These are phyloP conservation scores for Grammothele lineata DNA, from an alignment of 768 basidiomycete genomes.

Conservation along the genomic window DNA sequence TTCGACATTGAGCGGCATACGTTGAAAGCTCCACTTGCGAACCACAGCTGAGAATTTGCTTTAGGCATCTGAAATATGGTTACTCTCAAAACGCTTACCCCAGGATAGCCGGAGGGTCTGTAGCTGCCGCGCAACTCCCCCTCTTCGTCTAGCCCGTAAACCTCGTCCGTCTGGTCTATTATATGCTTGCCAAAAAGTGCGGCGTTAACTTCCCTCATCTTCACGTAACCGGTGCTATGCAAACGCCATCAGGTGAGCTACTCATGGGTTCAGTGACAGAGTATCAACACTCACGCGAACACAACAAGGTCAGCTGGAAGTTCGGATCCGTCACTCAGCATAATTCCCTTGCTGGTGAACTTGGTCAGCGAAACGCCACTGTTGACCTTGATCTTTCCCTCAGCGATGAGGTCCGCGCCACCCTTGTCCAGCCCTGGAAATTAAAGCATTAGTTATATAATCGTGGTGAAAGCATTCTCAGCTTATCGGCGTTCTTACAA, in stretches of 20 bases:
- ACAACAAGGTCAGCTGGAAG: slow-evolving; percentile 24
- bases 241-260: neutral
- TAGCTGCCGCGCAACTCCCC: slow-evolving; percentile 36
- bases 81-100: slow-evolving; percentile 23
- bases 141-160: slow-evolving; percentile 40
- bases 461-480: too few relatives aligned
- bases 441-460: neutral
- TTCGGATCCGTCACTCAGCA: slow-evolving; percentile 20
- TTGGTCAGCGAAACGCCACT: slow-evolving; percentile 26
- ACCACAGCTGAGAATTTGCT: slow-evolving; percentile 33
- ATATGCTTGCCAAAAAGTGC: slow-evolving; percentile 33
- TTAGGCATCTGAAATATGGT: neutral
- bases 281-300: slow-evolving; percentile 22
- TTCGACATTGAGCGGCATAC: slow-evolving; percentile 33
- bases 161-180: slow-evolving; percentile 27
- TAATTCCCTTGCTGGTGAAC: slow-evolving; percentile 25
- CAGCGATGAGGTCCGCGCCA: slow-evolving; percentile 40
- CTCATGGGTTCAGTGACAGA: neutral
- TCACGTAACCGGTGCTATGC: slow-evolving; percentile 31
- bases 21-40: slow-evolving; percentile 34
- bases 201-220: slow-evolving; percentile 28
- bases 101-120: slow-evolving; percentile 39
- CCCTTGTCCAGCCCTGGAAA: slow-evolving; percentile 27
- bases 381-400: slow-evolving; percentile 50
- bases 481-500: neutral